Evolutionary conservation across 139 green algal species (phyloP).

Genomic region (Gonium pectorale): DNA sequence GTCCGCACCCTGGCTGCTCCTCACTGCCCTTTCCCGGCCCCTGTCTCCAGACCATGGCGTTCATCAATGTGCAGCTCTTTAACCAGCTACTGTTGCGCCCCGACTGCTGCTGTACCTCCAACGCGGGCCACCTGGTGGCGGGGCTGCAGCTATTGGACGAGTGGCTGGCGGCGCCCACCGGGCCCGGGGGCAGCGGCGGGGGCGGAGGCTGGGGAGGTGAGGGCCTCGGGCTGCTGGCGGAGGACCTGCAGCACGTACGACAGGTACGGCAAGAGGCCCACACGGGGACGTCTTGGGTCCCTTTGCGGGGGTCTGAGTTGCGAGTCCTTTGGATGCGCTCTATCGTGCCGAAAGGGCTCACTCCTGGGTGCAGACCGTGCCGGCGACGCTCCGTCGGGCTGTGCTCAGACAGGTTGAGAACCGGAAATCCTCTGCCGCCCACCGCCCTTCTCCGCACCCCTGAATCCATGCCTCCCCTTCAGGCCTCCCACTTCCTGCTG

Average conservation of each 20-base stretch:
- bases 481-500: conserved; percentile 54
- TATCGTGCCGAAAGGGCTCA: no score
- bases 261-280: conserved; percentile 34
- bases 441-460: no score
- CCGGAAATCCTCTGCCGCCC: no score
- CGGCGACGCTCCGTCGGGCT: no score
- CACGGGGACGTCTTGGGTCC: no score
- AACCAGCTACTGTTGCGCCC: conserved; percentile 96
- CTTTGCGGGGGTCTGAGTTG: no score
- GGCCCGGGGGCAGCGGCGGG: neutral
- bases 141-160: conserved; percentile 81
- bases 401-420: no score
- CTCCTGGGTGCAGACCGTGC: no score
- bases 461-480: no score
- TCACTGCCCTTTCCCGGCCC: neutral
- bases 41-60: conserved; percentile 86
- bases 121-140: conserved; percentile 91
- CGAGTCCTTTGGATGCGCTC: no score
- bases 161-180: conserved; percentile 76
- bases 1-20: neutral
- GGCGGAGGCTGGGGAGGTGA: neutral
- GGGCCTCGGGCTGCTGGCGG: conserved; percentile 17
- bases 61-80: conserved; percentile 96
- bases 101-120: conserved; percentile 97
- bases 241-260: conserved; percentile 50